Evolutionary conservation across 805 yeast species (phyloP).

Genomic region (Starmerella vaccinii): DNA sequence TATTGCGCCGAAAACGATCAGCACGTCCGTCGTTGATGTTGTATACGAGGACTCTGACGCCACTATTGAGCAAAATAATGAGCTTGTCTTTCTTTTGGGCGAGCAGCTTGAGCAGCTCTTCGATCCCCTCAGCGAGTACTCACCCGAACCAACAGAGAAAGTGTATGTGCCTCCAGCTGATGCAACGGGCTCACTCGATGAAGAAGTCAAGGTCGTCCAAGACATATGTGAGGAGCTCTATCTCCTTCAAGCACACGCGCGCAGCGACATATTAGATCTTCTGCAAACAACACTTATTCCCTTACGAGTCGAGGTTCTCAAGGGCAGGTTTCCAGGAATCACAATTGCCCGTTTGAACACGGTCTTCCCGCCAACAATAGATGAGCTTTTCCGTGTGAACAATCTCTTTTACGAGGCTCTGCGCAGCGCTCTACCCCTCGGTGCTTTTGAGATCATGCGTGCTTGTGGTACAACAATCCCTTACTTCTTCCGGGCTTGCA

Average conservation of each 20-base stretch:
- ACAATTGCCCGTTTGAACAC: constrained; percentile 61
- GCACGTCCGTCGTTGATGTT: constrained; percentile 59
- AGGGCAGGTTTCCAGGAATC: constrained; percentile 40
- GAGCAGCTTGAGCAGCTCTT: constrained; percentile 79
- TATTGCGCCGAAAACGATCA: constrained; percentile 40
- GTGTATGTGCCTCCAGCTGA: constrained; percentile 52
- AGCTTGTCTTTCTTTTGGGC: constrained; percentile 65
- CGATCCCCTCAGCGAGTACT: constrained; percentile 81
- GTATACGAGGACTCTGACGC: constrained; percentile 49
- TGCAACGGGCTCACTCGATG: constrained; percentile 8
- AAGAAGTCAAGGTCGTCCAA: constrained; percentile 34
- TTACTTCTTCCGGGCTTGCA: constrained; percentile 82
- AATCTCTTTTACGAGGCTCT: constrained; percentile 73
- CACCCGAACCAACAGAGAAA: constrained; percentile 76
- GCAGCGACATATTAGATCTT: constrained; percentile 60
- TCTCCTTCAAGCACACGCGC: constrained; percentile 61
- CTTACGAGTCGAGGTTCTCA: constrained; percentile 56
- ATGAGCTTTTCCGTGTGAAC: constrained; percentile 82
- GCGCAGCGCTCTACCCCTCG: constrained; percentile 53
- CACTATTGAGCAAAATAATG: constrained; percentile 58
- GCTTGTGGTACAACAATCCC: constrained; percentile 80
- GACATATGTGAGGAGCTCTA: constrained; percentile 58
- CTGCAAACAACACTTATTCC: constrained; percentile 73
- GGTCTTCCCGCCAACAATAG: constrained; percentile 89
- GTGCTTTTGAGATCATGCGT: constrained; percentile 63